Base-by-base conservation (phyloP, 1,284 basidiomycete genomes). In the Ceratobasidium sp. region DNA sequence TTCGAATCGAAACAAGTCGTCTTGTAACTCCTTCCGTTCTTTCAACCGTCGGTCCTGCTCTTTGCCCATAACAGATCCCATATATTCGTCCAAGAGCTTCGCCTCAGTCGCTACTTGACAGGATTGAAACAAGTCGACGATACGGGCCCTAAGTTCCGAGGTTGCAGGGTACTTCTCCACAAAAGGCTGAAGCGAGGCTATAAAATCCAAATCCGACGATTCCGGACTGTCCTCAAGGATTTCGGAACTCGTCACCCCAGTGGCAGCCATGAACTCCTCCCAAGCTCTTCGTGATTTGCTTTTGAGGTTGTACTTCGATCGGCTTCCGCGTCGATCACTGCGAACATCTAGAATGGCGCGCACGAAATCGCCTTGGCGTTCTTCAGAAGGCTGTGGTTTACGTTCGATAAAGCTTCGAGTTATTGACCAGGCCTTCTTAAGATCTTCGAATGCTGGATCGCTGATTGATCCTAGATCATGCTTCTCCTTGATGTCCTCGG, bases 381-480 rank as follows among this genome's bases (percentile, higher is more conserved):
- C 33, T 15, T 46, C n/a, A 13, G 70, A 62, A 52, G 57, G 59
- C n/a, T 17, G 20, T 28, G 70, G 70, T 7, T 73, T 59, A 2
- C 20, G 46, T 4, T 38, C n/a, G 15, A 73, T 38, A 52, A 48
- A 73, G 23, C 50, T 15, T 15, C 28, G 59, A n/a, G 61, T 73
- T 9, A 59, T 73, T 28, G n/a, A 59, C 70, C 70, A 73, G 7
- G 70, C 57, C 12, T 61, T 44, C 46, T 73, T 73, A n/a, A 73
- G 46, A 23, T 73, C 48, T 38, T 62, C 15, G 44, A 64, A 73
- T 15, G 57, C 46, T 15, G 9, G n/a, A 33, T 73, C 70, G 7
- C 48, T 33, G 15, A 73, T 62, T 1, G 20, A 52, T 15, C n/a
- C 17, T 23, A 64, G 4, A 9, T 38, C n/a, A 13, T 44, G 48